Percentiles rank a stretch among this genome's conserved stretches.
Conservation (phyloP, 106 monocot genomes). For the Triglochin maritima region DNA sequence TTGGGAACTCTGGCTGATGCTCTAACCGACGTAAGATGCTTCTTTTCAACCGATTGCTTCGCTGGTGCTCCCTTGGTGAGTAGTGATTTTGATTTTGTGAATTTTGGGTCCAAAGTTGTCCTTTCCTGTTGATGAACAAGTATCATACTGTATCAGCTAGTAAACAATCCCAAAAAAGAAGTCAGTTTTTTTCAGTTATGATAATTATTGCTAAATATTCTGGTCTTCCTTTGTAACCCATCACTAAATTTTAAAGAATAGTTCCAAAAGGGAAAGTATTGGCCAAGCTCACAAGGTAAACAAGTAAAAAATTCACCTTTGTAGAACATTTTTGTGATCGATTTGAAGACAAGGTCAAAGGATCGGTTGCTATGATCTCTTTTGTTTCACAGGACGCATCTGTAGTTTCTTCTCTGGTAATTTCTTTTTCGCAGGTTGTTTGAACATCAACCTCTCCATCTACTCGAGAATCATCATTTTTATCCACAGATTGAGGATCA, state of each 20-base stretch:
- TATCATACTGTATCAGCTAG: neutral
- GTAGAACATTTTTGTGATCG: slow-evolving; percentile 20
- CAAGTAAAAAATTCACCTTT: slow-evolving; percentile 15
- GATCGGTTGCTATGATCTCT: slow-evolving; percentile 6
- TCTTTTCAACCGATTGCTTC: slow-evolving; percentile 18
- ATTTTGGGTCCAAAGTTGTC: slow-evolving; percentile 26
- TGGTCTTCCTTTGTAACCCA: too few species aligned
- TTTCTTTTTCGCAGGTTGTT: neutral
- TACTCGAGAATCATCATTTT: too few species aligned
- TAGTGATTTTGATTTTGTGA: slow-evolving; percentile 5
- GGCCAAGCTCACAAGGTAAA: too few species aligned
- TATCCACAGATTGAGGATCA: too few species aligned
- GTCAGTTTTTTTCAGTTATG: too few species aligned
- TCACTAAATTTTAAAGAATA: too few species aligned
- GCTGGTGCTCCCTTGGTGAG: slow-evolving; percentile 8
- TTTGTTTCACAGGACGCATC: slow-evolving; percentile 1
- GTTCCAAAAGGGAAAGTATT: too few species aligned
- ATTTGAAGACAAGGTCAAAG: slow-evolving; percentile 7
- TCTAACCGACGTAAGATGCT: slow-evolving; percentile 12
- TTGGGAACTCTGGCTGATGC: slow-evolving; percentile 10
- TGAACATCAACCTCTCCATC: too few species aligned
- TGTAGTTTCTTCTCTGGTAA: slow-evolving; percentile 1
- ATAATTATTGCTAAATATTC: neutral
- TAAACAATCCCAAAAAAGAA: too few species aligned
- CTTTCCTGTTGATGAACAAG: slow-evolving; percentile 13